Percentiles rank a stretch among this genome's conserved stretches.
Conservation (phyloP, 768 basidiomycete genomes). For the Filobasidium floriforme region DNA sequence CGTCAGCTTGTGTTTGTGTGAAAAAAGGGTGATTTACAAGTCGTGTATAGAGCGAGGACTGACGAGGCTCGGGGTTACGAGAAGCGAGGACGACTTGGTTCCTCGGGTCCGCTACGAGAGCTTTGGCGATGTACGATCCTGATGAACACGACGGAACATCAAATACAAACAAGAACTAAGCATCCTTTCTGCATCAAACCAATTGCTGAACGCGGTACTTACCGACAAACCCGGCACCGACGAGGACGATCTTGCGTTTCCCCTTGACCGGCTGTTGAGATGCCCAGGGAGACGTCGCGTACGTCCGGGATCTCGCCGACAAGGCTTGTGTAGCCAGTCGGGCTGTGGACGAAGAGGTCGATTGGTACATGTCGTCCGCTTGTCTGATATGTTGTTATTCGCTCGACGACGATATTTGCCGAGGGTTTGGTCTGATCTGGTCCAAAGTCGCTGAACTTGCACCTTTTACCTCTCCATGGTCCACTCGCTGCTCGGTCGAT, state of each 20-base stretch:
- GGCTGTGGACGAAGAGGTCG: not conserved
- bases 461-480: too few relatives aligned
- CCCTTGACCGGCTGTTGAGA: constrained; percentile 2
- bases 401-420: too few relatives aligned
- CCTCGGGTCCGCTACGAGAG: constrained; percentile 48
- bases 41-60: constrained; percentile 34
- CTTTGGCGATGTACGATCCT: constrained; percentile 59
- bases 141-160: not conserved
- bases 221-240: constrained; percentile 58
- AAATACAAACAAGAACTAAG: not conserved
- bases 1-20: too few relatives aligned
- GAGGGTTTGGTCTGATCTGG: too few relatives aligned
- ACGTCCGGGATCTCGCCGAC: not conserved
- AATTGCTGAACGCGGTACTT: too few relatives aligned
- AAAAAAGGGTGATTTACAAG: too few relatives aligned
- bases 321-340: not conserved
- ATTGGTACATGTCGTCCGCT: not conserved
- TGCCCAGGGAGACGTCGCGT: constrained; percentile 8
- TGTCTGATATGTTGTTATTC: not conserved
- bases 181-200: not conserved
- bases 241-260: constrained; percentile 46
- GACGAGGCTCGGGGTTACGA: constrained; percentile 51
- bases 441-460: too few relatives aligned
- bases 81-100: constrained; percentile 57
- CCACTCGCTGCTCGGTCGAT: not conserved